Base-by-base conservation (phyloP, 2,329 filamentous ascomycete species). In the Aspergillus costaricaensis region DNA sequence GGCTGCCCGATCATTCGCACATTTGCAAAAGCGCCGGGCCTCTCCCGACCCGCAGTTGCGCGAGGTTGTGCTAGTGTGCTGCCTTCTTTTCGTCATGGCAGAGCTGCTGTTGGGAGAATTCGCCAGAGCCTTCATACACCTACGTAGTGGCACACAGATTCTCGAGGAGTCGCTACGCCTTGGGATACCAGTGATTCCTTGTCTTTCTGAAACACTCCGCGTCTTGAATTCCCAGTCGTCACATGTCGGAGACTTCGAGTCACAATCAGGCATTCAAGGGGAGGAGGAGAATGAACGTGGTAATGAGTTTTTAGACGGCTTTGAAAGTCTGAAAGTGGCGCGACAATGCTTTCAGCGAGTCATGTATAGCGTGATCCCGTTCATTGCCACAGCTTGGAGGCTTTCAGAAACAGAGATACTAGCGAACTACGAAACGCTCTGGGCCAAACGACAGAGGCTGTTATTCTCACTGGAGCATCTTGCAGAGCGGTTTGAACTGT, bases 331-430 rank as follows among this genome's bases (percentile, higher is more conserved):
- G 6, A 19, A 30, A 4, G 49, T 41, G 0, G 49, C 50, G 1
- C 27, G 21, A 19, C 15, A 41, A n/a, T 19, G 30, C 4, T 5
- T 48, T 1, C 12, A 19, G 4, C 14, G 17, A 4, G 15, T 63
- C 4, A 49, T 63, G 3, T 54, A 60, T 39, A 38, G 38, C 3
- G 58, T 54, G 19, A 54, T 64, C 9, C 56, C 58, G 6, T 64
- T 66, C 27, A 52, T 67, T 7, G 61, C 61, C 14, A 27, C 47
- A 9, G 62, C 55, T 57, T 65, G 64, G 63, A 52, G 52, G 15
- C 39, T 58, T 1, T 50, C 63, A 15, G 49, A 39, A 4, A 7
- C 21, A 17, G 59, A 67, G 41, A 48, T 62, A 8, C 17, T 32
- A 32, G 49, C 56, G 3, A 19, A 57, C 1, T 65, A 63, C 12